Conservation (phyloP, 2,329 filamentous ascomycete species). For the Neonectria magnoliae region DNA sequence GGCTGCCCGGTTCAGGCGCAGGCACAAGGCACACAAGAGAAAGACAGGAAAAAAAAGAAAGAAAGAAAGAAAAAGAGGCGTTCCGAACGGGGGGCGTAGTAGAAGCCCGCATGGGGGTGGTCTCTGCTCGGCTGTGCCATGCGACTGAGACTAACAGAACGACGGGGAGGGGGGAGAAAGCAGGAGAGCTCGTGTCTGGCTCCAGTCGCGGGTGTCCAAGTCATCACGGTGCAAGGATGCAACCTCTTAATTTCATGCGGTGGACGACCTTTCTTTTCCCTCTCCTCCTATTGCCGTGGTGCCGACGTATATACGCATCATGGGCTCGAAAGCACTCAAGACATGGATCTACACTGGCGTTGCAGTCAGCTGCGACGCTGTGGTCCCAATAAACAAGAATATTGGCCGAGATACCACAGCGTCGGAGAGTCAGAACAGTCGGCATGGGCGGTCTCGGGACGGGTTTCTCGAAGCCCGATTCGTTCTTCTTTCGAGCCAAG, state of each 20-base stretch:
- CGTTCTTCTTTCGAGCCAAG: conserved; percentile 8
- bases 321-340: background rate
- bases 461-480: conserved; percentile 8
- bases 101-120: background rate
- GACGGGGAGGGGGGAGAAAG: background rate
- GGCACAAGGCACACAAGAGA: background rate
- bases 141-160: background rate
- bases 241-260: conserved; percentile 22
- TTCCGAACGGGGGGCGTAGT: background rate
- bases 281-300: background rate
- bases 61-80: background rate
- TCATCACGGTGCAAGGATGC: conserved; percentile 20
- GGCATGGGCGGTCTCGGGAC: conserved; percentile 7
- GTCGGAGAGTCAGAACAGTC: background rate
- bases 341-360: background rate
- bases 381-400: background rate
- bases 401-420: conserved; percentile 1
- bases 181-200: conserved; percentile 15
- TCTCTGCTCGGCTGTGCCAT: conserved; percentile 13
- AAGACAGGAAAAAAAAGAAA: background rate
- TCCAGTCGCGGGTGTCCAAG: conserved; percentile 32
- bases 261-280: background rate
- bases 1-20: conserved; percentile 7
- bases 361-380: conserved; percentile 4
- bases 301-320: too few relatives aligned